Evolutionary conservation across 148 eudicot genomes (phyloP), one percentile per base, ranked within the genome.

Genomic region (Silene latifolia): DNA sequence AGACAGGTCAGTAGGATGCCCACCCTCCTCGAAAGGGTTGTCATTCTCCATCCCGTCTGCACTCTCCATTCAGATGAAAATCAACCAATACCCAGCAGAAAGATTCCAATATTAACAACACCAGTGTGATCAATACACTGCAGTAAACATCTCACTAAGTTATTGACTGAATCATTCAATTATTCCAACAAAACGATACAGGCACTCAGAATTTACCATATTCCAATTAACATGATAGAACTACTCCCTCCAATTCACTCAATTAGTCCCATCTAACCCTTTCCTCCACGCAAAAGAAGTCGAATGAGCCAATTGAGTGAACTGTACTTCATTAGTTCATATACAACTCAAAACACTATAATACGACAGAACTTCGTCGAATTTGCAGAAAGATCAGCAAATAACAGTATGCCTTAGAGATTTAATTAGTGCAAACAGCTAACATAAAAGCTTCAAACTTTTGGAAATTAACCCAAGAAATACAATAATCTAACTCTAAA

Each of bases 31-130:
- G 2, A 63, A 46, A 25, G 47, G 20, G 11, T 76, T 17, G 56
- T 72, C 58, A n/a, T 66, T 8, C 15, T 59, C 63, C 25, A 32
- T n/a, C 66, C 10, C 68, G 23, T 62, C 63, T 58, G 57, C 79
- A 8, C 32, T 72, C 61, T 76, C 79, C 83, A 80, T 80, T 59
- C 4, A 7, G 39, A 73, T 29, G n/a, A 75, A 18, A 68, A 47
- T 24, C 77, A 15, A 48, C 20, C 69, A 63, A 48, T 13, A 61
- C 24, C 69, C 10, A 17, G n/a, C 39, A 67, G 6, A 51, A 47
- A 70, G 39, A 14, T 53, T 21, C 39, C 57, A 12, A 47, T 48
- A 70, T 7, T 24, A 51, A 11, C 9, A 39, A 6, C 44, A 39
- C 44, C 44, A 39, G 6, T 39, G 44, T 1, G 44, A 39, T 51